phyloP scores from a whole-genome alignment of 495 filamentous ascomycete species.

The Penicillium crystallinum region DNA sequence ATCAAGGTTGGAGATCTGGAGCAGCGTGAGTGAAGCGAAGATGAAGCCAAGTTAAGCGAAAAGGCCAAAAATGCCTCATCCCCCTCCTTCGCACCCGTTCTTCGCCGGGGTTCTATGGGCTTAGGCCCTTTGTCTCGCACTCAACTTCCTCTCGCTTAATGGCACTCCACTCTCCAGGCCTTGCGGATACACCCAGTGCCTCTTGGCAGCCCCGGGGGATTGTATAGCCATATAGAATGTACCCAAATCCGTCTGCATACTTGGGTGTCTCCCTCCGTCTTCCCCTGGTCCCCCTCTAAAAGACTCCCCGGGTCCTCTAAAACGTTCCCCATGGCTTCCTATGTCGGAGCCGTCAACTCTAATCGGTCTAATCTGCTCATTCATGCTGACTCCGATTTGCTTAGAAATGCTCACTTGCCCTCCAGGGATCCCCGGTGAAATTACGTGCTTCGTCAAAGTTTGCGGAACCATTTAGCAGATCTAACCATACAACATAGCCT shows the following conservation, averaged over 20 bases:
- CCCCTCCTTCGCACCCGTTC: neutral
- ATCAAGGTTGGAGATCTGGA: constrained; percentile 14
- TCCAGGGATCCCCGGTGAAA: constrained; percentile 5
- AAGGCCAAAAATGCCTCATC: constrained; percentile 13
- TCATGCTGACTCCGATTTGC: neutral
- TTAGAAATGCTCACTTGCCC: constrained; percentile 12
- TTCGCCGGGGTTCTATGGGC: neutral
- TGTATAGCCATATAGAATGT: constrained; percentile 11
- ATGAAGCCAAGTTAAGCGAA: constrained; percentile 17
- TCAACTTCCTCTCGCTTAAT: constrained; percentile 20
- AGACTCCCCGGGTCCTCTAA: constrained; percentile 1
- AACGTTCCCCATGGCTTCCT: constrained; percentile 4
- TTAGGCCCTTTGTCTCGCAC: constrained; percentile 32
- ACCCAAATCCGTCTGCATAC: neutral
- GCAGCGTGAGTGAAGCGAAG: constrained; percentile 28
- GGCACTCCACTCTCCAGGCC: constrained; percentile 8
- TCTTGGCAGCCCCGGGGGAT: constrained; percentile 1
- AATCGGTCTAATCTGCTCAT: neutral
- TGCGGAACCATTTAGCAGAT: neutral
- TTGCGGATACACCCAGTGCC: constrained; percentile 34
- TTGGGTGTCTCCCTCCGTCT: neutral
- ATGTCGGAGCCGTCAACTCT: constrained; percentile 7
- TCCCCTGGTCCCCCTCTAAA: constrained; percentile 7
- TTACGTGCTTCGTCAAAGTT: constrained; percentile 17
- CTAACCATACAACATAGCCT: no score